Evolutionary conservation across 2,329 filamentous ascomycete species (phyloP).

Genomic region (Colletotrichum costaricense): DNA sequence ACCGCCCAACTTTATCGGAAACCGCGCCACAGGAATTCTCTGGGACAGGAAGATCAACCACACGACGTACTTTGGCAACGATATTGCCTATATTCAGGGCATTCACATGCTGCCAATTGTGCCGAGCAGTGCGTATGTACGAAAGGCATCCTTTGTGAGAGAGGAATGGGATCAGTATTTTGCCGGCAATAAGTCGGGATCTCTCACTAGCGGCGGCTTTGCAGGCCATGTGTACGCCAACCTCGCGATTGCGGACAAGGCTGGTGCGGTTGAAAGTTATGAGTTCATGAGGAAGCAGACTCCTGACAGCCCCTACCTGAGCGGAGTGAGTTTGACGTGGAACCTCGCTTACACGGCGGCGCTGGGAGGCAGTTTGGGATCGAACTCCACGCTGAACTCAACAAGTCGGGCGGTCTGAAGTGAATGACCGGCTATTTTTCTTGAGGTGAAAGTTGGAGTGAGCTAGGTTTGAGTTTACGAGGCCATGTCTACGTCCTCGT

Average conservation of each 20-base stretch:
- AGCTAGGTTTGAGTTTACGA: too few relatives aligned
- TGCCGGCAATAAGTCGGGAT: slow-evolving; percentile 41
- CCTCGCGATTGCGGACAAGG: slow-evolving; percentile 71
- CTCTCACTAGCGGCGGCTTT: slow-evolving; percentile 82
- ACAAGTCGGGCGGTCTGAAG: background rate
- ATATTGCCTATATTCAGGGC: slow-evolving; percentile 64
- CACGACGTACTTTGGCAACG: slow-evolving; percentile 79
- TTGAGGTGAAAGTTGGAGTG: too few relatives aligned
- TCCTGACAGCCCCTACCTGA: background rate
- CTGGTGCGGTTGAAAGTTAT: slow-evolving; percentile 22
- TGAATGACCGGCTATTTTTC: background rate
- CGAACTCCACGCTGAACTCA: background rate
- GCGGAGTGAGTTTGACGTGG: slow-evolving; percentile 15
- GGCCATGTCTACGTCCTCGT: too few relatives aligned
- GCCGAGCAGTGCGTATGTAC: slow-evolving; percentile 70
- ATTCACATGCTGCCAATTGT: slow-evolving; percentile 80
- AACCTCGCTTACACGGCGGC: slow-evolving; percentile 25
- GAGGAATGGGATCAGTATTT: slow-evolving; percentile 73
- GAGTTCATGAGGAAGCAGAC: slow-evolving; percentile 21
- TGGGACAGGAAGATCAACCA: slow-evolving; percentile 92
- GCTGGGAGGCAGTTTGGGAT: slow-evolving; percentile 14
- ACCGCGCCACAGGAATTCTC: slow-evolving; percentile 56
- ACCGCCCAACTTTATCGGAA: slow-evolving; percentile 74
- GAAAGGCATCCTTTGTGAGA: slow-evolving; percentile 71
- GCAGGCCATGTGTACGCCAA: slow-evolving; percentile 81